Evolutionary conservation across 768 basidiomycete genomes (phyloP), one percentile per base, ranked within the genome.

Genomic region (Boletus sp.): DNA sequence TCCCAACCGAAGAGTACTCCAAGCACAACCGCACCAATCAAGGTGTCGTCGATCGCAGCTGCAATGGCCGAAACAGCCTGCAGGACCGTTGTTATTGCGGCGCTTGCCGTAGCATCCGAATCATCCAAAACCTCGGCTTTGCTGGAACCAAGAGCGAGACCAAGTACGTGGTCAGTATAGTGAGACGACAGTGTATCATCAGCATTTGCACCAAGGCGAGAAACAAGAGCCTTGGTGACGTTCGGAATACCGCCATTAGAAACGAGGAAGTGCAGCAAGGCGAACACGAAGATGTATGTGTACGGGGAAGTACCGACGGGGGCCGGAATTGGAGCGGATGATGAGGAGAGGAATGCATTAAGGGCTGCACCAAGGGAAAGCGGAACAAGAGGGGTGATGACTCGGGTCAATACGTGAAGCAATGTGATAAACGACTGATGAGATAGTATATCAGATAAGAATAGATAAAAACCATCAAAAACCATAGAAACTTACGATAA

Each of bases 171-270:
- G 57, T 94, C 84, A 73, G 90, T 92, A 10, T 92, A 89, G 51
- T 94, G 77, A 42, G 50, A 53, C 4, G 44, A 65, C 75, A 56
- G 60, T 82, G 83, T 83, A 64, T 87, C 76, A 67, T 95, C 92
- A 0, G 90, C 91, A 69, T 85, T 90, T 72, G 93, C 92, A 82
- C 93, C 89, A 42, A 98, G 89, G 1, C 93, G 91, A 2, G 87
- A 82, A 90, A 92, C 95, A 3, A 93, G 77, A 32, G 80, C 80
- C 69, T 85, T 83, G 45, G 83, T 82, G 47, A 92, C 72, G 35
- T 87, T 89, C 24, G 80, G 73, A 24, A 96, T 73, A 28, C 93
- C 93, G 24, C 89, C 90, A 52, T 81, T 82, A 29, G 90, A 86
- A 71, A 90, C 83, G 32, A 94, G 71, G 71, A 91, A 89, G 20